These are phyloP conservation scores for Chiua sp. DNA, from an alignment of 1,284 basidiomycete species.

Conservation along the genomic window DNA sequence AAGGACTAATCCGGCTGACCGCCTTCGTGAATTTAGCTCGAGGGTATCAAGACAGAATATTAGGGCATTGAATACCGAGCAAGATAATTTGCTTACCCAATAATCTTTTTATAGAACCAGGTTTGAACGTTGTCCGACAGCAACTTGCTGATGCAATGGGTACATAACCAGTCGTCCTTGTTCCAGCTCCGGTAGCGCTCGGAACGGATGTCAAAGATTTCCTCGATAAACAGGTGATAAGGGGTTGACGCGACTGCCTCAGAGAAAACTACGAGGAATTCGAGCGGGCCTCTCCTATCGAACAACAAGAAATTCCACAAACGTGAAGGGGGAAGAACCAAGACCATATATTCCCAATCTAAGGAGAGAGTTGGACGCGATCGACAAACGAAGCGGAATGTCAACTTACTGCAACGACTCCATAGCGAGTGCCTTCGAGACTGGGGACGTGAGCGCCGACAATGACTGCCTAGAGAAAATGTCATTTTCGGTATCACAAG, in stretches of 20 bases:
- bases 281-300: constrained; percentile 10
- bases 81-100: no score
- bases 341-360: constrained; percentile 30
- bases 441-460: constrained; percentile 21
- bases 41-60: not conserved
- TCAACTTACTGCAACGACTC: constrained; percentile 35
- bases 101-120: constrained; percentile 29
- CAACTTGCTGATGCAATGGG: constrained; percentile 33
- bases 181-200: constrained; percentile 35
- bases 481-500: not conserved
- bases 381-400: not conserved
- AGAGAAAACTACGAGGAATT: constrained; percentile 9
- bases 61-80: not conserved
- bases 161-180: constrained; percentile 41
- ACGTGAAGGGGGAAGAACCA: not conserved
- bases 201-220: constrained; percentile 35
- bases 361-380: not conserved
- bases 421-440: constrained; percentile 22
- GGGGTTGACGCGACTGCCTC: constrained; percentile 11
- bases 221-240: constrained; percentile 27
- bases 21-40: not conserved
- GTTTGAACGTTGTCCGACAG: constrained; percentile 34
- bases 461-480: constrained; percentile 13
- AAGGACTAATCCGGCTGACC: not conserved
- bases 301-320: constrained; percentile 12